Conservation (phyloP, 306 rosid species). For the Quercus wislizeni region DNA sequence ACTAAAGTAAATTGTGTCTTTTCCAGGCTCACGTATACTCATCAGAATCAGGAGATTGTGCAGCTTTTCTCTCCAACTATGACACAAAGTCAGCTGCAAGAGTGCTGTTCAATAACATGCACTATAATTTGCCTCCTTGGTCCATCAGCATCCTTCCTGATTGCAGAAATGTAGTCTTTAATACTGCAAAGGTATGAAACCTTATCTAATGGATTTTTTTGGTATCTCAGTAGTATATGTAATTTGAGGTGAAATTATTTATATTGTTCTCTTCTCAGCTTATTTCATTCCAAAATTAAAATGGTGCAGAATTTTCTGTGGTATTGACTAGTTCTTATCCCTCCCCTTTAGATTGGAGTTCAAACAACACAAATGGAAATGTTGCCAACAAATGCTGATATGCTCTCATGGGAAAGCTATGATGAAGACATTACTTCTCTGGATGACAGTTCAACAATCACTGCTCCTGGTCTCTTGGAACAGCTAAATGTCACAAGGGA, state of each 20-base stretch:
- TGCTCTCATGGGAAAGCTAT: conserved; percentile 85
- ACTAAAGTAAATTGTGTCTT: conserved; percentile 20
- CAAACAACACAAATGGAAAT: conserved; percentile 95
- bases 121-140: conserved; percentile 97
- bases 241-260: conserved; percentile 6
- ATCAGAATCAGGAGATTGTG: conserved; percentile 78
- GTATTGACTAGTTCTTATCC: conserved; percentile 17
- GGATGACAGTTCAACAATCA: conserved; percentile 67
- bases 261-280: conserved; percentile 5
- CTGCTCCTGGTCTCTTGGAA: conserved; percentile 87
- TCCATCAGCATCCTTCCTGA: conserved; percentile 95
- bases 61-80: conserved; percentile 88
- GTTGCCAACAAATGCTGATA: conserved; percentile 67
- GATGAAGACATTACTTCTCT: conserved; percentile 71
- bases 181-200: conserved; percentile 81
- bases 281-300: conserved; percentile 1
- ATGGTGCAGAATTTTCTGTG: conserved; percentile 3
- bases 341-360: conserved; percentile 77
- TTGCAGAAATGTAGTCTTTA: conserved; percentile 86
- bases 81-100: conserved; percentile 69
- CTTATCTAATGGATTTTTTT: conserved; percentile 5
- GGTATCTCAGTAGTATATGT: conserved; percentile 6
- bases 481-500: conserved; percentile 94
- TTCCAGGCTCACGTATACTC: conserved; percentile 80
- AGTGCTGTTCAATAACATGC: conserved; percentile 97